phyloP scores from a whole-genome alignment of 1,139 yeast genomes.

The Suhomyces yuchorum region DNA sequence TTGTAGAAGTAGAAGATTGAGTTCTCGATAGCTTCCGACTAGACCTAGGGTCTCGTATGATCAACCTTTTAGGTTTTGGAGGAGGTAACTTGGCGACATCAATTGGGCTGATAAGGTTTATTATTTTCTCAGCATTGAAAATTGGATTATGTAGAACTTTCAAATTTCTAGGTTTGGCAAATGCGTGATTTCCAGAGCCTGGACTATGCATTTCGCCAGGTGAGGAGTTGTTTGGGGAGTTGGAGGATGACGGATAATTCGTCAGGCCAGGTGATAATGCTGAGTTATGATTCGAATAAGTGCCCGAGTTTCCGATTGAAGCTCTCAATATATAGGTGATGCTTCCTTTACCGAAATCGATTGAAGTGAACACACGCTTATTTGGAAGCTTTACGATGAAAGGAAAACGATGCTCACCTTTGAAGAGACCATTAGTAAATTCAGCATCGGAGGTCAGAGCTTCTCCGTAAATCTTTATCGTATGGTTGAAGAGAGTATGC shows the following conservation, averaged over 20 bases:
- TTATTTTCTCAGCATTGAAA: slow-evolving; percentile 53
- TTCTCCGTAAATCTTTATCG: slow-evolving; percentile 66
- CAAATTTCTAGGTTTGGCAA: slow-evolving; percentile 27
- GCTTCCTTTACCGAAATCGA: slow-evolving; percentile 84
- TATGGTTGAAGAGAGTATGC: slow-evolving; percentile 61
- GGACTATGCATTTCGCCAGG: slow-evolving; percentile 6
- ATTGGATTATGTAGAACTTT: slow-evolving; percentile 28
- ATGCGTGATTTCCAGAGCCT: slow-evolving; percentile 17
- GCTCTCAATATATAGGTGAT: slow-evolving; percentile 69
- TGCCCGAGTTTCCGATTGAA: slow-evolving; percentile 41
- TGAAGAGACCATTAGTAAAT: slow-evolving; percentile 53
- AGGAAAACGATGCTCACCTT: slow-evolving; percentile 88
- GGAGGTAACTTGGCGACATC: slow-evolving; percentile 68
- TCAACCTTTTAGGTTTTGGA: slow-evolving; percentile 67
- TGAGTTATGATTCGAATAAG: slow-evolving; percentile 9
- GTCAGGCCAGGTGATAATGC: slow-evolving; percentile 6
- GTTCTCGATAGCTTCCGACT: slow-evolving; percentile 40
- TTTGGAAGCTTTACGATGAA: slow-evolving; percentile 78
- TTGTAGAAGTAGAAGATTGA: slow-evolving; percentile 54
- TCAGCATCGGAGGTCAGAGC: slow-evolving; percentile 15
- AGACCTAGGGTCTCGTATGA: slow-evolving; percentile 51
- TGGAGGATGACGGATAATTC: slow-evolving; percentile 4
- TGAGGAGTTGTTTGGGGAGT: slow-evolving; percentile 1
- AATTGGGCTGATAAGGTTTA: slow-evolving; percentile 69
- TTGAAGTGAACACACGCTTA: slow-evolving; percentile 68